Evolutionary conservation across 495 filamentous ascomycete species (phyloP).

Genomic region (Chaetomium tenue): DNA sequence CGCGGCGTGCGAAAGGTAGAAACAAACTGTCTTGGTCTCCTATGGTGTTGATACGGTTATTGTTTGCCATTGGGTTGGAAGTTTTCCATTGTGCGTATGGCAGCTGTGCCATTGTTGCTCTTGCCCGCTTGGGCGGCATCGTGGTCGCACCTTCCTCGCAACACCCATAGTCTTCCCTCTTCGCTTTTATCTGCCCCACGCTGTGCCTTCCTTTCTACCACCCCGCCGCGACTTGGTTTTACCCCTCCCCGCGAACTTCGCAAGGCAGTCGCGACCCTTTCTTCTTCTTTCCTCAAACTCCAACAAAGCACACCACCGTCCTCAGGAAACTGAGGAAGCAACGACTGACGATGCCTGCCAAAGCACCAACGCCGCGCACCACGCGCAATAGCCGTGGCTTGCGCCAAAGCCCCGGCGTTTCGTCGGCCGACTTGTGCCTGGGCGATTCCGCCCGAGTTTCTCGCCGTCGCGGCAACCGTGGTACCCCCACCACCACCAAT

Average conservation of each 20-base stretch:
- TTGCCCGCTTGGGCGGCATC: not conserved
- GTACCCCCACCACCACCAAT: not conserved
- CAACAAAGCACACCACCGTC: not conserved
- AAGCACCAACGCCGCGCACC: slow-evolving; percentile 29
- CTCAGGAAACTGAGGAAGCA: slow-evolving; percentile 7
- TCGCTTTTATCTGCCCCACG: not conserved
- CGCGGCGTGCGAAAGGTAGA: not conserved
- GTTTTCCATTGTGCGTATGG: slow-evolving; percentile 2
- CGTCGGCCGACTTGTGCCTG: not conserved
- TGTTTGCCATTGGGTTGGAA: slow-evolving; percentile 4
- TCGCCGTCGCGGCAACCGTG: not conserved
- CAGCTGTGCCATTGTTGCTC: not conserved
- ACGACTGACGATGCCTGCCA: slow-evolving; percentile 25
- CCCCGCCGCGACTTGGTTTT: slow-evolving; percentile 1
- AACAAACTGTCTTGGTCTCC: not conserved
- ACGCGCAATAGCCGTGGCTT: slow-evolving; percentile 34
- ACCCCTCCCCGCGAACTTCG: not conserved
- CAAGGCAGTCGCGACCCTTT: not conserved
- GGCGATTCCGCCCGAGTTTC: slow-evolving; percentile 15
- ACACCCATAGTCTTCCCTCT: not conserved
- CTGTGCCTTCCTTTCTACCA: not conserved
- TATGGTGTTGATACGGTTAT: not conserved
- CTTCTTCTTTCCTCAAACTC: not conserved
- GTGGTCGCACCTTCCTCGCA: slow-evolving; percentile 8
- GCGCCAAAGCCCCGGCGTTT: slow-evolving; percentile 15